phyloP scores from a whole-genome alignment of 495 filamentous ascomycete species.

The Daldinia bambusicola region DNA sequence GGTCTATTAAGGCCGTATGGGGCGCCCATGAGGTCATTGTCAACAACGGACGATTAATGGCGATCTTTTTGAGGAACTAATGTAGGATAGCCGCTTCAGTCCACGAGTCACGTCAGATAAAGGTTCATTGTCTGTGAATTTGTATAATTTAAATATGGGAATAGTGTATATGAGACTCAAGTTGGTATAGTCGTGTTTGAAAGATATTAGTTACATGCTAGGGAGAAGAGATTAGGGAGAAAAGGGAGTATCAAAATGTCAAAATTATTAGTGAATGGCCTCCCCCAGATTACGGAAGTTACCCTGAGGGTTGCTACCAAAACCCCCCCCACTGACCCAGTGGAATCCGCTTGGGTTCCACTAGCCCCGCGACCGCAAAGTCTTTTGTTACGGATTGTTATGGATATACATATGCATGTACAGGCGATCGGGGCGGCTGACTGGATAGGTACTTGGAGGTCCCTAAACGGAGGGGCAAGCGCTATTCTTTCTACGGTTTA shows the following conservation, averaged over 20 bases:
- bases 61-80: constrained; percentile 13
- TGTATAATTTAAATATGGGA: neutral
- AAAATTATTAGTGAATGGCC: neutral
- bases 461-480: constrained; percentile 17
- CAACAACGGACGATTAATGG: constrained; percentile 14
- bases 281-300: constrained; percentile 14
- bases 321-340: constrained; percentile 2
- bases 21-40: constrained; percentile 28
- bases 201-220: neutral
- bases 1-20: constrained; percentile 7
- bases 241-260: neutral
- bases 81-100: constrained; percentile 2
- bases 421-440: constrained; percentile 18
- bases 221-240: neutral
- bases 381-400: constrained; percentile 5
- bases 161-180: neutral
- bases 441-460: constrained; percentile 6
- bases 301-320: constrained; percentile 3
- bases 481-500: neutral
- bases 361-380: constrained; percentile 27
- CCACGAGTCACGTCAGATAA: constrained; percentile 4
- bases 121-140: neutral
- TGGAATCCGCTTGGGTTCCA: constrained; percentile 1
- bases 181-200: neutral
- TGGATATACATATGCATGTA: constrained; percentile 5